Conservation (phyloP, 2,329 filamentous ascomycete species). For the Ceratocystis cacaofunesta region DNA sequence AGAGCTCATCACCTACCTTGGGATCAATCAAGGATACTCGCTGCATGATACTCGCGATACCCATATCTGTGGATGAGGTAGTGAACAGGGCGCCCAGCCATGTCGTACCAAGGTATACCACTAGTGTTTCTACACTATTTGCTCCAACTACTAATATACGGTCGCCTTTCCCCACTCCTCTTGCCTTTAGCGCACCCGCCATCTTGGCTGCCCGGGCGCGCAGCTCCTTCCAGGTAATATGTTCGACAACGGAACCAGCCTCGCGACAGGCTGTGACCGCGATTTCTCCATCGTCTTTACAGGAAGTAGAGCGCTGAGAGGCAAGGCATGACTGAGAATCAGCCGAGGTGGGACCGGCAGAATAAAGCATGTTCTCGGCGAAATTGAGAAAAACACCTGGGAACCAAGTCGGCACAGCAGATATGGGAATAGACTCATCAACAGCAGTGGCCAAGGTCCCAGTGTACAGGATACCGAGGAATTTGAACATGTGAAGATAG, state of each 20-base stretch:
- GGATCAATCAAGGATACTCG: constrained; percentile 60
- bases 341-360: constrained; percentile 21
- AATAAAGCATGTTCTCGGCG: constrained; percentile 66
- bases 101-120: constrained; percentile 53
- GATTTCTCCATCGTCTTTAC: constrained; percentile 57
- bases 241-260: constrained; percentile 38
- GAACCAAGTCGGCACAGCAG: constrained; percentile 63
- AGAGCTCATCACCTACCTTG: constrained; percentile 24
- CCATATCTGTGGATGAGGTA: constrained; percentile 70
- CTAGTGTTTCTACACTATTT: constrained; percentile 59
- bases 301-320: constrained; percentile 33
- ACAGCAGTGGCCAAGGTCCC: constrained; percentile 47
- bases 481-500: constrained; percentile 48
- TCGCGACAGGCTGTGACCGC: constrained; percentile 61
- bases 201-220: constrained; percentile 42
- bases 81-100: constrained; percentile 64
- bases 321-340: constrained; percentile 23
- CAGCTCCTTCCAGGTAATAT: constrained; percentile 54
- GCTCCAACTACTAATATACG: constrained; percentile 60
- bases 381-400: constrained; percentile 59
- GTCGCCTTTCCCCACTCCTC: constrained; percentile 56
- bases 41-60: constrained; percentile 61
- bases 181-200: constrained; percentile 49
- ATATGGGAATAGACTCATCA: constrained; percentile 55
- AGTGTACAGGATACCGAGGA: constrained; percentile 45